Conservation (phyloP, 164 flowering plant species). For the Santalum album region DNA sequence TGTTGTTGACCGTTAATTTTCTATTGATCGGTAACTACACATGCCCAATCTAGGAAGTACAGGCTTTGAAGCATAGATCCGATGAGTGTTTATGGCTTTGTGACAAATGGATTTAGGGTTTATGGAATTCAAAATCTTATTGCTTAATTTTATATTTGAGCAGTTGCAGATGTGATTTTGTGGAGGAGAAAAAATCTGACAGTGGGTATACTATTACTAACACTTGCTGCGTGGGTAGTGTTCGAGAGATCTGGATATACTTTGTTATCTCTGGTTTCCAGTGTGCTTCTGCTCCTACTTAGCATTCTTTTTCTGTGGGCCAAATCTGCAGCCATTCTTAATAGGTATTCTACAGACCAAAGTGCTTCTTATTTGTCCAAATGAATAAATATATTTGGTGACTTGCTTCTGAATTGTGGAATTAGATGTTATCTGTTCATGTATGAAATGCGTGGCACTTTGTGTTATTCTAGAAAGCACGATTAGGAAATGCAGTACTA, state of each 20-base stretch:
- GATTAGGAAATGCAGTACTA: no score
- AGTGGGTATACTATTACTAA: constrained; percentile 38
- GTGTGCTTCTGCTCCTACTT: constrained; percentile 66
- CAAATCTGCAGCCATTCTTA: constrained; percentile 80
- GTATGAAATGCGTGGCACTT: no score
- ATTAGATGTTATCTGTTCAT: no score
- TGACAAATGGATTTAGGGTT: background rate
- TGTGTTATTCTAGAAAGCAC: no score
- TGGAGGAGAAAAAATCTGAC: constrained; percentile 72
- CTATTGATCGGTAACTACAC: no score
- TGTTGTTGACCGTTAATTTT: no score
- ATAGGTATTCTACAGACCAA: constrained; percentile 35
- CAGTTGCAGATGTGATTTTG: constrained; percentile 89
- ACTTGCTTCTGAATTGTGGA: background rate
- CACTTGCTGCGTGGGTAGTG: constrained; percentile 69
- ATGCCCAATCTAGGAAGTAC: no score
- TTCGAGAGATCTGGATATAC: constrained; percentile 88
- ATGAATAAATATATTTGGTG: no score
- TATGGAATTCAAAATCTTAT: background rate
- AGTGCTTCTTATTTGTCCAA: no score
- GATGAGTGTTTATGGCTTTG: background rate
- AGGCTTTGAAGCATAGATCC: background rate
- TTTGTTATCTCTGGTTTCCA: constrained; percentile 57
- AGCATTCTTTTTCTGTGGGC: constrained; percentile 85
- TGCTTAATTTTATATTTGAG: constrained; percentile 5